Conservation (phyloP, 2,329 filamentous ascomycete genomes). For the Colletotrichum abscissum region DNA sequence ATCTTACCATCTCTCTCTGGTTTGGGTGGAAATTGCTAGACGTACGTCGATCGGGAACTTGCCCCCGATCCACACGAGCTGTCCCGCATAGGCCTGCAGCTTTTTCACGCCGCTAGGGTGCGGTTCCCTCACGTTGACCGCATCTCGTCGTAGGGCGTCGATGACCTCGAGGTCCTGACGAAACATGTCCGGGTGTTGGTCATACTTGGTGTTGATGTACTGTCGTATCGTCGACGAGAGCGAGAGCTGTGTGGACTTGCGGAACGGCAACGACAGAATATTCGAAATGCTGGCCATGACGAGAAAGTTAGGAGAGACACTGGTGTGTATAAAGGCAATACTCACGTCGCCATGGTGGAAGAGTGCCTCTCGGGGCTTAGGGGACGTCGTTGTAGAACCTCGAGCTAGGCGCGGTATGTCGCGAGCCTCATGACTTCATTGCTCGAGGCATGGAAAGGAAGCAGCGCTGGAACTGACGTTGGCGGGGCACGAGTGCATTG, state of each 20-base stretch:
- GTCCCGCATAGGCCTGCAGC: constrained; percentile 90
- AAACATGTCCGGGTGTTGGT: constrained; percentile 98
- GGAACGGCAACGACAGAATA: constrained; percentile 86
- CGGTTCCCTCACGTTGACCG: constrained; percentile 89
- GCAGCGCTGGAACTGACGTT: constrained; percentile 31
- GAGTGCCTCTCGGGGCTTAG: background rate
- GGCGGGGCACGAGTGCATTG: constrained; percentile 25
- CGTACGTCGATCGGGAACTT: constrained; percentile 96
- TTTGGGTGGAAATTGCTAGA: constrained; percentile 1
- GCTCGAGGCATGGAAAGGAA: constrained; percentile 20
- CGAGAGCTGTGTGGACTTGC: constrained; percentile 82
- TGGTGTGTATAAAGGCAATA: background rate
- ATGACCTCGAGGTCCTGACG: constrained; percentile 85
- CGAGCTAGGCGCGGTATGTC: constrained; percentile 11
- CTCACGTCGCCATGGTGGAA: constrained; percentile 43
- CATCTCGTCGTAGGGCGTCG: constrained; percentile 83
- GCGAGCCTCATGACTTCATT: constrained; percentile 34
- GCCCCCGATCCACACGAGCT: constrained; percentile 90
- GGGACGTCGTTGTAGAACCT: constrained; percentile 6
- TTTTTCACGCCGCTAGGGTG: constrained; percentile 88
- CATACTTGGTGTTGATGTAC: constrained; percentile 98
- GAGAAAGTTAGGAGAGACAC: background rate
- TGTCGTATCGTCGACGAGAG: constrained; percentile 87
- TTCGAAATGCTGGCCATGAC: constrained; percentile 53
- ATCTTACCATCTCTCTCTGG: background rate